A percentile compares a stretch with the other conserved stretches of the same genome.
Evolutionary conservation across 2,329 filamentous ascomycete genomes (phyloP).

Genomic region (Atkinsonella texensis): DNA sequence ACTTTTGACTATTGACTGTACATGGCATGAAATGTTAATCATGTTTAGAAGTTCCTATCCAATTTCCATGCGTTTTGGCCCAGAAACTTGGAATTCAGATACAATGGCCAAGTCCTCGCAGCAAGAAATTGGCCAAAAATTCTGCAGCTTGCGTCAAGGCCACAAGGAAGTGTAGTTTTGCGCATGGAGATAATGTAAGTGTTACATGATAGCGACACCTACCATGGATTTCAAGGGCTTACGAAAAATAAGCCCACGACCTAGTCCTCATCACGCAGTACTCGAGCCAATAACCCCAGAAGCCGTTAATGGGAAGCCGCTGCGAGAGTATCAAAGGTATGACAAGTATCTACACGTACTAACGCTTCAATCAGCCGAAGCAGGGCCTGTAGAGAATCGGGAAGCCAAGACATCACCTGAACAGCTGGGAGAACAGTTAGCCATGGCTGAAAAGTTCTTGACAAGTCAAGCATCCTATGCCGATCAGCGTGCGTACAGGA

Average conservation of each 20-base stretch:
- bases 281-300: constrained; percentile 1
- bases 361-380: constrained; percentile 8
- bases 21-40: constrained; percentile 3
- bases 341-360: constrained; percentile 13
- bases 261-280: not conserved
- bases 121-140: constrained; percentile 18
- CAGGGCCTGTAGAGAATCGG: not conserved
- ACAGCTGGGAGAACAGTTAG: constrained; percentile 13
- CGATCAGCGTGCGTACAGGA: constrained; percentile 17
- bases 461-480: constrained; percentile 14
- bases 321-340: not conserved
- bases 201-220: not conserved
- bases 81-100: constrained; percentile 22
- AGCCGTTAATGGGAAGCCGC: not conserved
- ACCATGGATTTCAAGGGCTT: not conserved
- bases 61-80: constrained; percentile 34
- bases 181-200: constrained; percentile 13
- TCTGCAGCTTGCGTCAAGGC: constrained; percentile 14
- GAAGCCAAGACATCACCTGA: constrained; percentile 2
- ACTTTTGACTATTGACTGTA: too few species aligned
- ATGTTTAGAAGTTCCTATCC: constrained; percentile 23
- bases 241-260: not conserved
- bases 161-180: constrained; percentile 12
- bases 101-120: constrained; percentile 17
- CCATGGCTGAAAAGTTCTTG: constrained; percentile 17